Evolutionary conservation across 805 yeast species (phyloP), one percentile per base, ranked within the genome.

Genomic region (Saturnispora quitensis): DNA sequence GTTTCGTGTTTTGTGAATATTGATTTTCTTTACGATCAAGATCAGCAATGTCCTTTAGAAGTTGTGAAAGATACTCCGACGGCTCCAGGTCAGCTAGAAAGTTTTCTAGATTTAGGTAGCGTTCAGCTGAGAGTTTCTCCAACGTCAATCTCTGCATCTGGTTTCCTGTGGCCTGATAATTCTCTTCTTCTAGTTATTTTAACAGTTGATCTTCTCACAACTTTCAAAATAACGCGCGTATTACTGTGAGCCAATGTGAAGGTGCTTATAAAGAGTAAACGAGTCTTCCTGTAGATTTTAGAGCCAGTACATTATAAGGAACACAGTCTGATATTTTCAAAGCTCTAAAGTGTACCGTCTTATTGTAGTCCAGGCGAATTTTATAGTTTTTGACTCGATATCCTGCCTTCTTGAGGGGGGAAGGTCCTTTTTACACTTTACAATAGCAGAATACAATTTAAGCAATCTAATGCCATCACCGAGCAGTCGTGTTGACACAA

Each of bases 51-150:
- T 57, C 54, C 15, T 55, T 80, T 55, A 90, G 79, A 57, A 90
- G 70, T 60, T 80, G 84, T 62, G 89, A 93, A 27, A 89, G 80
- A 65, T 89, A 88, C 51, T 87, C 91, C 54, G 83, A 77, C 2
- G 87, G 87, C 0, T 89, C 78, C 51, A 86, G 68, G 13, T 86
- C 88, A 43, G 76, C 81, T 51, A 84, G 71, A 59, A 83, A 84
- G 60, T 81, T 79, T 56, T 82, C 86, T 24, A 81, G 45, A 18
- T 45, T 53, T 7, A 55, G 35, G 25, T 48, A 42, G 36, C 40
- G 45, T 5, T 50, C 51, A n/a, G 40, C 31, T 3, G 84, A 66
- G 55, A 62, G 60, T 43, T 60, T 60, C 27, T 60, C 52, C 9
- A 66, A 53, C 18, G 60, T 43, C 28, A 47, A 64, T 60, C 60